These are phyloP conservation scores for Bretschneidera sinensis DNA, from an alignment of 345 rosid genomes.

Conservation along the genomic window DNA sequence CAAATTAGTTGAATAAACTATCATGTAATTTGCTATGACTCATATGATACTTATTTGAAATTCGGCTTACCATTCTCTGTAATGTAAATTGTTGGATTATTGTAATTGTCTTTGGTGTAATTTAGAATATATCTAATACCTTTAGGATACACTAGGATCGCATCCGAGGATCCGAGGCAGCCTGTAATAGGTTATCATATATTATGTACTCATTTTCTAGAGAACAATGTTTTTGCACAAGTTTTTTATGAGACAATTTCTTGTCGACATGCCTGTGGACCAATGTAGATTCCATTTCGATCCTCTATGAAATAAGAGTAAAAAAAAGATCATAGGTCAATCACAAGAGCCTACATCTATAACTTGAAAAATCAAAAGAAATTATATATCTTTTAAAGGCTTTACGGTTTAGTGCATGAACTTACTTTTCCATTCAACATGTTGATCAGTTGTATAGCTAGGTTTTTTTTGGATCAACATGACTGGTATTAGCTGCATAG, in stretches of 20 bases:
- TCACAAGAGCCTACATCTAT: background rate
- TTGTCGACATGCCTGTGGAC: conserved; percentile 16
- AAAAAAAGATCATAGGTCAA: background rate
- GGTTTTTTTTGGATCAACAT: conserved; percentile 14
- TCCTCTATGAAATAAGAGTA: conserved; percentile 11
- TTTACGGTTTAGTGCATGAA: too few species aligned
- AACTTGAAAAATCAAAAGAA: too few species aligned
- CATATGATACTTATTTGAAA: too few species aligned
- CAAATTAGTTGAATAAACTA: too few species aligned
- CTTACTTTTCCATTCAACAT: conserved; percentile 36
- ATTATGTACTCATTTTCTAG: too few species aligned
- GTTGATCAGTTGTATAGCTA: conserved; percentile 38
- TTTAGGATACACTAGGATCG: conserved; percentile 45
- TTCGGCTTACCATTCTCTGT: conserved; percentile 46
- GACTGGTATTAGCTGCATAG: conserved; percentile 18
- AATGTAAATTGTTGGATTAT: conserved; percentile 37
- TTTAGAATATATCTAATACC: conserved; percentile 36
- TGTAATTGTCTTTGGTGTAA: conserved; percentile 35
- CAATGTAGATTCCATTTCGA: conserved; percentile 16
- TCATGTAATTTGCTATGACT: too few species aligned
- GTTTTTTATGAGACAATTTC: too few species aligned
- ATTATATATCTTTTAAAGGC: too few species aligned
- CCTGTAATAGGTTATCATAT: conserved; percentile 14
- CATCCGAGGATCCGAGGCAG: conserved; percentile 31
- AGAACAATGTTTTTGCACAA: too few species aligned